A percentile compares a stretch with the other conserved stretches of the same genome.
Evolutionary conservation across 306 rosid species (phyloP).

Genomic region (Prunus persica): DNA sequence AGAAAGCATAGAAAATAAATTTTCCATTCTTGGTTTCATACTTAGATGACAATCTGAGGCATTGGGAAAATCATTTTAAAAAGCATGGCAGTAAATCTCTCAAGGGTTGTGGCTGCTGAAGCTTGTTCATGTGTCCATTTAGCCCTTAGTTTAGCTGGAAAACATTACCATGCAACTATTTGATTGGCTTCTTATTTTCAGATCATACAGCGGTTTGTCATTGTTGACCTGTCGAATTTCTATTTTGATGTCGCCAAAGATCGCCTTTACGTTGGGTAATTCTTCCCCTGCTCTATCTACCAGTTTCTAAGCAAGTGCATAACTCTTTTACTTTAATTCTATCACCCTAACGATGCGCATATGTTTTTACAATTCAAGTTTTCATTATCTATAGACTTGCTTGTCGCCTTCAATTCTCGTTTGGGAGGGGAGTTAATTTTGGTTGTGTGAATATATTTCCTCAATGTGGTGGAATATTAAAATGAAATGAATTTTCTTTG

Average conservation of each 20-base stretch:
- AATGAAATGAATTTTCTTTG: not conserved
- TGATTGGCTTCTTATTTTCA: conserved; percentile 38
- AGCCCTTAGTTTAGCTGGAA: conserved; percentile 11
- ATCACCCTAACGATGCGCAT: not conserved
- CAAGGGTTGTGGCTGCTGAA: conserved; percentile 5
- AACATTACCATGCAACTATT: conserved; percentile 8
- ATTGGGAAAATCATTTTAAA: not conserved
- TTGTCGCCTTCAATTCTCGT: not conserved
- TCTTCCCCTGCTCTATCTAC: conserved; percentile 10
- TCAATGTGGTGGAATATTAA: not conserved
- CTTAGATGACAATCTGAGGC: not conserved
- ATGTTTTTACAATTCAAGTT: not conserved
- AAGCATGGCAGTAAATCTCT: not conserved
- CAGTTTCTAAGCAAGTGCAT: not conserved
- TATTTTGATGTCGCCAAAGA: conserved; percentile 96
- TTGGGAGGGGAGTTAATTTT: not conserved
- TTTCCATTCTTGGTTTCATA: not conserved
- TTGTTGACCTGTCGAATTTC: conserved; percentile 92
- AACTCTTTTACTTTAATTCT: not conserved
- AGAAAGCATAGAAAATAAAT: not conserved
- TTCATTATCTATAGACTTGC: not conserved
- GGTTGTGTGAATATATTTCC: not conserved
- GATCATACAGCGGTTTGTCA: conserved; percentile 90
- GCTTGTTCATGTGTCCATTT: conserved; percentile 8
- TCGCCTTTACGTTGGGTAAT: conserved; percentile 95